Conservation (phyloP, 2,329 filamentous ascomycete genomes). For the Alternaria infectoria region DNA sequence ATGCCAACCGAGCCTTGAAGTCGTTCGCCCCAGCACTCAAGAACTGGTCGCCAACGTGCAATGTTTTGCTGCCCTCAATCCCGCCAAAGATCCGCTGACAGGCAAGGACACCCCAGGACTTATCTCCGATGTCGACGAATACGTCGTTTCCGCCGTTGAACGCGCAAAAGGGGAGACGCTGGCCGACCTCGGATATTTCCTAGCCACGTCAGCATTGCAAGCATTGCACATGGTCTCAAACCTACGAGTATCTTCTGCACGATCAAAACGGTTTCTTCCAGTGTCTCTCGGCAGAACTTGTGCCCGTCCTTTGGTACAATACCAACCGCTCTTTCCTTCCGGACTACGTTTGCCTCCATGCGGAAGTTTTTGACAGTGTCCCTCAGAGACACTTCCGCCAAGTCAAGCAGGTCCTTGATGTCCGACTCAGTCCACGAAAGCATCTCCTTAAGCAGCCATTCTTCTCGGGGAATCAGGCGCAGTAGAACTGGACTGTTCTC, state of each 20-base stretch:
- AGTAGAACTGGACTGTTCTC: slow-evolving; percentile 70
- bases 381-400: slow-evolving; percentile 81
- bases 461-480: slow-evolving; percentile 65
- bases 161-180: slow-evolving; percentile 84
- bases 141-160: slow-evolving; percentile 98
- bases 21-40: slow-evolving; percentile 89
- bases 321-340: slow-evolving; percentile 76
- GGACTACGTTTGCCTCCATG: slow-evolving; percentile 78
- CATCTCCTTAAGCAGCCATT: slow-evolving; percentile 83
- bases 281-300: slow-evolving; percentile 81
- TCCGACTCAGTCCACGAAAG: slow-evolving; percentile 75
- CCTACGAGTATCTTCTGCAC: slow-evolving; percentile 81
- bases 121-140: slow-evolving; percentile 98
- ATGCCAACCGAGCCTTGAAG: slow-evolving; percentile 91
- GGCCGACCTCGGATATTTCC: slow-evolving; percentile 76
- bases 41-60: slow-evolving; percentile 97
- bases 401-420: slow-evolving; percentile 81
- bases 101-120: slow-evolving; percentile 91
- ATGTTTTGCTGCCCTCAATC: slow-evolving; percentile 76
- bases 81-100: slow-evolving; percentile 89
- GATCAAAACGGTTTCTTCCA: slow-evolving; percentile 95
- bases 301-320: slow-evolving; percentile 63
- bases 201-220: slow-evolving; percentile 23
- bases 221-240: not conserved
- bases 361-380: slow-evolving; percentile 82